Percentiles rank a stretch among this genome's conserved stretches.
phyloP scores from a whole-genome alignment of 768 basidiomycete genomes.

The Auriscalpium orientale region DNA sequence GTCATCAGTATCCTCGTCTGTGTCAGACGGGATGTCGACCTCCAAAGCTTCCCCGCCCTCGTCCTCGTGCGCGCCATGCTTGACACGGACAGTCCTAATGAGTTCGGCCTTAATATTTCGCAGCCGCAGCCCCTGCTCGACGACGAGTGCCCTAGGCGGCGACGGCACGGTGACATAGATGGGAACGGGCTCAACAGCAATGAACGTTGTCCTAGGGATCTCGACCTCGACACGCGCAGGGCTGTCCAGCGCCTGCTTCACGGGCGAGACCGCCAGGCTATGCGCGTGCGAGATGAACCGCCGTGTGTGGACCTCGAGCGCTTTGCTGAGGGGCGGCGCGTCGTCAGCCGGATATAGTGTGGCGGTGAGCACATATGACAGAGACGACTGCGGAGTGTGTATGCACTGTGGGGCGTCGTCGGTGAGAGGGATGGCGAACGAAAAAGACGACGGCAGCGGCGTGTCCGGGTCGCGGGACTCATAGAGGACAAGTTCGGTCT shows the following conservation, averaged over 20 bases:
- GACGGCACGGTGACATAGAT: conserved; percentile 77
- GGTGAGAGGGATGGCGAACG: conserved; percentile 77
- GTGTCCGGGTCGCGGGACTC: conserved; percentile 30
- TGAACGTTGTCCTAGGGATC: conserved; percentile 65
- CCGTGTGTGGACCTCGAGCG: conserved; percentile 60
- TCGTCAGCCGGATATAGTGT: conserved; percentile 42
- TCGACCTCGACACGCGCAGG: conserved; percentile 67
- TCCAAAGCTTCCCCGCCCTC: conserved; percentile 5
- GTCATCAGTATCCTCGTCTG: conserved; percentile 13
- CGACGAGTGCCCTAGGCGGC: conserved; percentile 57
- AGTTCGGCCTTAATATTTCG: conserved; percentile 80
- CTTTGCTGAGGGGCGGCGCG: conserved; percentile 36
- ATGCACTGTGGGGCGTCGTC: conserved; percentile 80
- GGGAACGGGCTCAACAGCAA: conserved; percentile 66
- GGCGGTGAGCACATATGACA: conserved; percentile 65
- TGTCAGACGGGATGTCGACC: conserved; percentile 14
- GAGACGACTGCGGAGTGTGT: conserved; percentile 64
- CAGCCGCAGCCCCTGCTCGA: conserved; percentile 64
- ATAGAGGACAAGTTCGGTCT: conserved; percentile 49
- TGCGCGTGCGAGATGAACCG: conserved; percentile 64
- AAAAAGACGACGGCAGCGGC: conserved; percentile 51
- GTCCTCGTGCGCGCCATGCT: conserved; percentile 23
- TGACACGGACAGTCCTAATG: conserved; percentile 55
- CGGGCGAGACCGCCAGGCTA: conserved; percentile 49
- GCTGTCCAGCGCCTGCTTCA: conserved; percentile 45